Conservation (phyloP, 768 basidiomycete species). For the Leccinum fibrillosum region DNA sequence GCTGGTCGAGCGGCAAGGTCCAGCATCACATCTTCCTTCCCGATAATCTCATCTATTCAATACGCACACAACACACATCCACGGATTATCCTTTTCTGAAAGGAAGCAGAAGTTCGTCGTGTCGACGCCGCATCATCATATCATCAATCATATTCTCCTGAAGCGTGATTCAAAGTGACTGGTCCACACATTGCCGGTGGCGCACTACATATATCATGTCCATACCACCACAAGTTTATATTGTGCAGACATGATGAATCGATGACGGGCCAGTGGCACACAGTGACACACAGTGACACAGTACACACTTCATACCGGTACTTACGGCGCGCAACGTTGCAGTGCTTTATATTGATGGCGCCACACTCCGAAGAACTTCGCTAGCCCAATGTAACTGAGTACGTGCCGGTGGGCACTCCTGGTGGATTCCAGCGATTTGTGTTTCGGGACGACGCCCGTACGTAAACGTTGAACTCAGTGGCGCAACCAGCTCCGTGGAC, state of each 20-base stretch:
- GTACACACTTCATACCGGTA: neutral
- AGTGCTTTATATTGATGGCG: conserved; percentile 8
- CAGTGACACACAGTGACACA: neutral
- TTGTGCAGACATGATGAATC: neutral
- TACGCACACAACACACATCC: neutral
- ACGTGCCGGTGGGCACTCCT: neutral
- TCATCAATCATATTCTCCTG: neutral
- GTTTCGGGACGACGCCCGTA: conserved; percentile 1
- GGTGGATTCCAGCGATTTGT: neutral
- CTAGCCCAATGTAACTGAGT: neutral
- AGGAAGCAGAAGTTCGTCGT: neutral
- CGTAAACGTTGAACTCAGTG: conserved; percentile 18
- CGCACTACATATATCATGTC: conserved; percentile 6
- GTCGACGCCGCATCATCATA: neutral
- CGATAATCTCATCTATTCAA: neutral
- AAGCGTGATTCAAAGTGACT: conserved; percentile 1
- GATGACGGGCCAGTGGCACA: neutral
- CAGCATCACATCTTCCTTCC: neutral
- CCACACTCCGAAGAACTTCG: neutral
- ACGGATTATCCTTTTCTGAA: conserved; percentile 8
- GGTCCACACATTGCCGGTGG: conserved; percentile 11
- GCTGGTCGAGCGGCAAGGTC: neutral
- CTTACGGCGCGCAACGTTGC: neutral
- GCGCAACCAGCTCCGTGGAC: conserved; percentile 16
- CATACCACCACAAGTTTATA: neutral